Base-by-base conservation (phyloP, 2,329 filamentous ascomycete species). In the Colletotrichum kahawae region DNA sequence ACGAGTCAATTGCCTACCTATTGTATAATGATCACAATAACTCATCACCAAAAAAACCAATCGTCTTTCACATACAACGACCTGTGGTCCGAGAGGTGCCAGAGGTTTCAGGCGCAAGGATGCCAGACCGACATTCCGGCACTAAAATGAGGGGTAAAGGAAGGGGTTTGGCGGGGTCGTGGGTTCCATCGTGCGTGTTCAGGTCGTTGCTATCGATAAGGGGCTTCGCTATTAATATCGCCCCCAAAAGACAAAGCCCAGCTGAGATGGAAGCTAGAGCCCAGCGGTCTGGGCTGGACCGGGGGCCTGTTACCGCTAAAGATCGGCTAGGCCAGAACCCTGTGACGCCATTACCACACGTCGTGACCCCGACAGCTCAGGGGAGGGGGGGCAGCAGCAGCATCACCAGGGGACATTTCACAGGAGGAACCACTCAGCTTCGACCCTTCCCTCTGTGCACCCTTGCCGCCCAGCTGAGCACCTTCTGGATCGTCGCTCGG, bases 81-180 rank as follows among this genome's bases (percentile, higher is more conserved):
- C 57, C 27, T 33, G 18, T 14, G 18, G 57, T 36, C 33, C 36
- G 16, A 33, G 38, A 65, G 62, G 24, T 34, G 24, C 60, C 57
- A n/a, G 27, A 60, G 29, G 24, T 60, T 31, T 51, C 36, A 65
- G 14, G 9, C 34, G 56, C 67, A 69, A 57, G 67, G 67, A 69
- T 69, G 18, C 34, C 67, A 69, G 67, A 69, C 67, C 67, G 67
- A 69, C 67, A 69, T 51, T 62, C 56, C 27, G 56, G 56, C 67
- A 69, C 66, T 69, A 69, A 51, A 69, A 69, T 62, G 67, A 69
- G 67, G 67, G 67, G 67, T 69, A 62, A 34, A 60, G 34, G 38
- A 34, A 62, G 27, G 67, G 56, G 56, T 51, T 48, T 62, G 67
- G 67, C 67, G 67, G 67, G 67, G 67, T 69, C 36, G 62, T 27